phyloP scores from a whole-genome alignment of 1,284 basidiomycete species.

The Mycena citricolor region DNA sequence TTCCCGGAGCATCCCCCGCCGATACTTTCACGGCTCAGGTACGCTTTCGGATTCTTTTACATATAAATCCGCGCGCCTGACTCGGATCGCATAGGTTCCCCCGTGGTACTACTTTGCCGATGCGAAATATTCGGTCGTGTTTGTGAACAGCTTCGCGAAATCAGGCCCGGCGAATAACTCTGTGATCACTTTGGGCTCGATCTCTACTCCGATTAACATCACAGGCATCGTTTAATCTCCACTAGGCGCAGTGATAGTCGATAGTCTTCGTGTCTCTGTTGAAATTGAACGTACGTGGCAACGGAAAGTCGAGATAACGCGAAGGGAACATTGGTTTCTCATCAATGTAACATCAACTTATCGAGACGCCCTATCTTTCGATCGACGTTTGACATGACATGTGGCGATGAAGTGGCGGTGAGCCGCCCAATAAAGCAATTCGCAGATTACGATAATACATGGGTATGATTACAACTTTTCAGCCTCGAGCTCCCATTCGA shows the following conservation, averaged over 20 bases:
- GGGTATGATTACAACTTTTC: background rate
- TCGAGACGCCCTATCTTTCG: too few relatives aligned
- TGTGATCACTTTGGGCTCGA: slow-evolving; percentile 1
- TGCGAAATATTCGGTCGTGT: slow-evolving; percentile 9
- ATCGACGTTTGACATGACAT: too few relatives aligned
- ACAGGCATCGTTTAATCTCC: slow-evolving; percentile 14
- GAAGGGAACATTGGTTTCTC: too few relatives aligned
- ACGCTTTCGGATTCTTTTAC: background rate
- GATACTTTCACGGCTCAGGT: slow-evolving; percentile 6
- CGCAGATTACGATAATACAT: background rate
- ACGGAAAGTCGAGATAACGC: background rate
- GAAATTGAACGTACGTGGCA: background rate
- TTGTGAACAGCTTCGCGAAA: slow-evolving; percentile 7
- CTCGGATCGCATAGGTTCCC: too few relatives aligned
- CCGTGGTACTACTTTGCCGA: slow-evolving; percentile 5
- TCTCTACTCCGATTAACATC: slow-evolving; percentile 5
- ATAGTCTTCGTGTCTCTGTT: background rate
- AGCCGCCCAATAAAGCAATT: too few relatives aligned
- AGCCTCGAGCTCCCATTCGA: slow-evolving; percentile 17
- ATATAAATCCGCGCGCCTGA: too few relatives aligned
- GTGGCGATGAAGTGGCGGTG: too few relatives aligned
- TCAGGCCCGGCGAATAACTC: slow-evolving; percentile 4
- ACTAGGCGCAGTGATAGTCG: background rate
- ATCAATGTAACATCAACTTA: too few relatives aligned
- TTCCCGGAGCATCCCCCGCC: background rate